These are phyloP conservation scores for Ambrosia hybrid DNA, from an alignment of 140 eudicot species.

Conservation along the genomic window DNA sequence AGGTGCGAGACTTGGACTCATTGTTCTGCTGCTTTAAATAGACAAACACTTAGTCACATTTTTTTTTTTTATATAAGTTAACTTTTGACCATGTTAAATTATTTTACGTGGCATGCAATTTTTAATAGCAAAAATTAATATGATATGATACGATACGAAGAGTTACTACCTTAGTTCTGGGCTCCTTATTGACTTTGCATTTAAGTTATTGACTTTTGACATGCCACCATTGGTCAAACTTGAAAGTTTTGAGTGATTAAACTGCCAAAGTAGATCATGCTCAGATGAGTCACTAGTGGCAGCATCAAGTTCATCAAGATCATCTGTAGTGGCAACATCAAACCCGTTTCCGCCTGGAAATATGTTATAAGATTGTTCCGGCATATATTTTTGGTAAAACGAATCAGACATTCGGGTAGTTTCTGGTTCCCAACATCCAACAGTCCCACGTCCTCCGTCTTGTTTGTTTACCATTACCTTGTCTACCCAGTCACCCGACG, in stretches of 20 bases:
- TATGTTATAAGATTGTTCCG: slow-evolving; percentile 49
- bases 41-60: not conserved
- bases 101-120: too few species aligned
- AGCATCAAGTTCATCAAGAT: slow-evolving; percentile 85
- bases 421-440: slow-evolving; percentile 55
- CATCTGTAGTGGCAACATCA: slow-evolving; percentile 63
- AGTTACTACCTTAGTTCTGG: slow-evolving; percentile 60
- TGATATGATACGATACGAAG: not conserved
- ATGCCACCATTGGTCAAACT: slow-evolving; percentile 52
- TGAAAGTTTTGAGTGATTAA: slow-evolving; percentile 63
- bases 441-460: slow-evolving; percentile 50
- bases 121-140: too few species aligned
- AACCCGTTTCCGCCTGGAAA: slow-evolving; percentile 51
- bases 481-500: slow-evolving; percentile 89
- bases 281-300: slow-evolving; percentile 92
- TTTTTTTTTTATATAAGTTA: not conserved
- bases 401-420: slow-evolving; percentile 46
- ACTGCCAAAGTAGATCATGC: slow-evolving; percentile 83
- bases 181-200: slow-evolving; percentile 49
- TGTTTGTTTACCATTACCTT: slow-evolving; percentile 94
- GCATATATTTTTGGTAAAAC: slow-evolving; percentile 54
- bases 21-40: slow-evolving; percentile 44
- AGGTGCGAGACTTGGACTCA: slow-evolving; percentile 46
- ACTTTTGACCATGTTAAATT: not conserved
- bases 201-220: slow-evolving; percentile 47